Evolutionary conservation across 148 eudicot genomes (phyloP).

Genomic region (Rhododendron williamsianum): DNA sequence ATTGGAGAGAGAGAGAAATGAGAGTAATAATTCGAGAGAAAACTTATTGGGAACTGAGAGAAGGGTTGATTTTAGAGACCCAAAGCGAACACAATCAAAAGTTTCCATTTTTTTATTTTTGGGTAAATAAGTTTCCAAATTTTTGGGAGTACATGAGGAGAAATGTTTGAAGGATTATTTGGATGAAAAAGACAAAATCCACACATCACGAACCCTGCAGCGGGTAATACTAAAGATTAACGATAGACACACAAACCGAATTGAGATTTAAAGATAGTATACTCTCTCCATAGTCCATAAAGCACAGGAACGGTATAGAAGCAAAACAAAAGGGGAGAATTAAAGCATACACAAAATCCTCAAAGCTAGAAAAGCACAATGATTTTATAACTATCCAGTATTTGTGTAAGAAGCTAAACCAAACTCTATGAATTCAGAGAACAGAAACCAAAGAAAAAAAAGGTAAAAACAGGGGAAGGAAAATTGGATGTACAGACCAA

Average conservation of each 20-base stretch:
- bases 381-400: not conserved
- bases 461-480: not conserved
- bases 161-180: not conserved
- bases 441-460: not conserved
- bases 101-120: too few relatives aligned
- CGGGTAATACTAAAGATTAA: not conserved
- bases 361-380: not conserved
- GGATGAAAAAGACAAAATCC: not conserved
- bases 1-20: too few relatives aligned
- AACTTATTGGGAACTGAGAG: too few relatives aligned
- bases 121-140: not conserved
- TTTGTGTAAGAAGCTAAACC: not conserved
- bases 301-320: slow-evolving; percentile 3
- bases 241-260: not conserved
- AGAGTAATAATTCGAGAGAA: too few relatives aligned
- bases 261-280: not conserved
- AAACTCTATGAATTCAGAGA: not conserved
- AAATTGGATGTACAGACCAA: not conserved
- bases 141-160: not conserved
- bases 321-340: not conserved
- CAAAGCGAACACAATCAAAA: too few relatives aligned
- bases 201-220: not conserved
- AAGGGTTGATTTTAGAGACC: too few relatives aligned
- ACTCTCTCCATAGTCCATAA: not conserved
- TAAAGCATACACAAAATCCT: not conserved